phyloP scores from a whole-genome alignment of 441 rosid species.

The Populus tomentosa region DNA sequence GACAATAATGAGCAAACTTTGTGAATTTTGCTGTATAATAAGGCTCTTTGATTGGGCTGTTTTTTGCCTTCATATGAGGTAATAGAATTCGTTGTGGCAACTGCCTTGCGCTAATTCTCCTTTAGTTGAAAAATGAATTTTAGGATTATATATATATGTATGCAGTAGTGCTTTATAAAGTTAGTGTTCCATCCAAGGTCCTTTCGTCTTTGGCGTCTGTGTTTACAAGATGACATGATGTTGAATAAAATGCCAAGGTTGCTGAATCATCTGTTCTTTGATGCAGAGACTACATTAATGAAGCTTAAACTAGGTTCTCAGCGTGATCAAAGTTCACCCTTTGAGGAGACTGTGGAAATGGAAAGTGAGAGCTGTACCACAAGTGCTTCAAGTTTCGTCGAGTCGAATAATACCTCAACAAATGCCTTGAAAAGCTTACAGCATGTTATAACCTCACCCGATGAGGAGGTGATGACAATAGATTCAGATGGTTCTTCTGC shows the following conservation, averaged over 20 bases:
- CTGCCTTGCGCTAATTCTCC: neutral
- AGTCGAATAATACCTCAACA: constrained; percentile 7
- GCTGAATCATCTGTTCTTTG: neutral
- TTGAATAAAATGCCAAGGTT: neutral
- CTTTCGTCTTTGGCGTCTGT: neutral
- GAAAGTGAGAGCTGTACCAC: constrained; percentile 18
- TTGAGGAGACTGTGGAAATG: constrained; percentile 13
- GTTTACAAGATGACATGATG: neutral
- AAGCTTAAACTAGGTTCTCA: constrained; percentile 75
- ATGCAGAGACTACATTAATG: constrained; percentile 64
- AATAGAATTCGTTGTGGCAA: too few relatives aligned
- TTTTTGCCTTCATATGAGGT: too few relatives aligned
- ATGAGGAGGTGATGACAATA: constrained; percentile 18
- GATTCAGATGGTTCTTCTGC: constrained; percentile 27
- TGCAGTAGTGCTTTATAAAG: too few relatives aligned
- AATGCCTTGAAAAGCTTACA: constrained; percentile 3
- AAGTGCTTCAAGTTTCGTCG: constrained; percentile 3
- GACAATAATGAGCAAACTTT: too few relatives aligned
- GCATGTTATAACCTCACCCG: neutral
- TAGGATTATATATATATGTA: neutral
- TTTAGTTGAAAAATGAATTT: neutral
- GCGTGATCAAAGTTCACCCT: constrained; percentile 19
- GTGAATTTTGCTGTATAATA: too few relatives aligned
- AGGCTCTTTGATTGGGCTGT: too few relatives aligned
- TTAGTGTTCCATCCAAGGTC: neutral